Evolutionary conservation across 139 green algal genomes (phyloP), one percentile per base, ranked within the genome.

Genomic region (Spirogloea muscicola): DNA sequence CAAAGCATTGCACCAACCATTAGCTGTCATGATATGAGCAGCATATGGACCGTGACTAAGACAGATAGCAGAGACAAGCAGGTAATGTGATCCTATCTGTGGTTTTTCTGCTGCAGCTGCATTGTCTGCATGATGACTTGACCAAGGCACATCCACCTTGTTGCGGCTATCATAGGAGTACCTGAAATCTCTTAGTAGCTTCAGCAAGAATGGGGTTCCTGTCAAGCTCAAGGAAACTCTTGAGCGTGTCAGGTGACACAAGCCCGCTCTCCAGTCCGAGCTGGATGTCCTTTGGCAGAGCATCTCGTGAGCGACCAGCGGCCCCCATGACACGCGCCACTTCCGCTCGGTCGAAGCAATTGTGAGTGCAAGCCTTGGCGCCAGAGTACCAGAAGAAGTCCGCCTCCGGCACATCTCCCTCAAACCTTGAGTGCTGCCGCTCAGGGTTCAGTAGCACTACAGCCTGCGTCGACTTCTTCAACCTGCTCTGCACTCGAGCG

Each of bases 321-420:
- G 74, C 74, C 43, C 67, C 64, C 74, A 82, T 82, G 18, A 80
- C 65, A 37, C 67, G 74, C 57, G 74, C 74, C 7, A 82, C 70
- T 25, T 80, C 67, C 25, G 67, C 74, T n/a, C 74, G 74, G 67
- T 82, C 74, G 52, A 82, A 82, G 51, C 74, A 82, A 38, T 82
- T 82, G 27, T 42, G 41, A 43, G 44, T 82, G 67, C 74, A 82
- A 36, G 51, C 42, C 36, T 73, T 66, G n/a, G 43, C 49, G 37
- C 42, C 74, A 10, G 49, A 49, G 52, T 82, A 82, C 74, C 74
- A 82, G 10, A 82, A 31, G 36, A 74, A 79, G 37, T 82, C 74
- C 51, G 74, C 74, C 52, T 72, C 74, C 7, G 74, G 74, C 7
- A 80, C 33, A 1, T 79, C 42, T 0, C 68, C 71, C 74, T 80